Evolutionary conservation across 768 basidiomycete genomes (phyloP), one percentile per base, ranked within the genome.

Genomic region (Amanita rubescens): DNA sequence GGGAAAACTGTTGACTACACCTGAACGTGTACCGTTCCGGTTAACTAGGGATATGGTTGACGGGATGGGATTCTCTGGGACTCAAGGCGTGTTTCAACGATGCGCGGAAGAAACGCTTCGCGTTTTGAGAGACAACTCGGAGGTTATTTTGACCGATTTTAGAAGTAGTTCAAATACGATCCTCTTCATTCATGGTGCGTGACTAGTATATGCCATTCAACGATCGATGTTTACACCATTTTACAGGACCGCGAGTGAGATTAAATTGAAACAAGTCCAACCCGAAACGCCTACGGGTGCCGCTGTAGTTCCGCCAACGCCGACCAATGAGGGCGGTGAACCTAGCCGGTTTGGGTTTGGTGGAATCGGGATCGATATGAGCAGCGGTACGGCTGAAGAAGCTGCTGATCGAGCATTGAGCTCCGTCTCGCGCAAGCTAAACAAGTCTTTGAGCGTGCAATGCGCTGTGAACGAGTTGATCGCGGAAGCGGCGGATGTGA

Each of bases 91-190:
- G 2, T 99, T 95, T 74, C 85, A 94, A 57, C 81, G 92, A 12
- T 97, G 95, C 63, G 85, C 92, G 1, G 94, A 99, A 69, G 91
- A 98, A 67, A 96, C 94, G 0, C 69, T 99, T 6, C 83, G 94
- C 11, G 95, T 99, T 4, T 73, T 98, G 32, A 80, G 94, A 10
- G 84, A 87, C 35, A 80, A 84, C 9, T 90, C 90, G 0, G 87
- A 85, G 32, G 82, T 95, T 42, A 85, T 99, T 62, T 82, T 94
- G 79, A 97, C n/a, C 94, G 0, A 88, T 99, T 3, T 75, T 99
- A 34, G 94, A 96, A 62, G 95, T 97, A n/a, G 12, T 96, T 98
- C 81, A 92, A 90, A 66, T 82, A 95, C 63, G 95, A 99, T 66
- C 95, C 96, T 5, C 76, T 99, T 17, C 90, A 97, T 61, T 85